These are phyloP conservation scores for Nevesoporus exiguus DNA, from an alignment of 768 basidiomycete genomes.

Conservation along the genomic window DNA sequence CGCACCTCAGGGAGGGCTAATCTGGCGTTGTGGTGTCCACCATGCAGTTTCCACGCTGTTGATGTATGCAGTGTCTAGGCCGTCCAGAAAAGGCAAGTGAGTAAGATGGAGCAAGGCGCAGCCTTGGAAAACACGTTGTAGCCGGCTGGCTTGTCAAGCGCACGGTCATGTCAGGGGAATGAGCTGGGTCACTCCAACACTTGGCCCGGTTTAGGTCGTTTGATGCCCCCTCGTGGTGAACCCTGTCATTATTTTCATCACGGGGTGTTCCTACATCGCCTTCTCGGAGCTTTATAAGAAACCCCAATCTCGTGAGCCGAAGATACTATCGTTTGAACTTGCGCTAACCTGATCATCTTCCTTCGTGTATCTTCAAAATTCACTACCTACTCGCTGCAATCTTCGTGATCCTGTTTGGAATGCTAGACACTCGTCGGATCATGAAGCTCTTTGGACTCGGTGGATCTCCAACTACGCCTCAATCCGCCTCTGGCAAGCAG, in stretches of 20 bases:
- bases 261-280: constrained; percentile 24
- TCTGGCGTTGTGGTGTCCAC: constrained; percentile 6
- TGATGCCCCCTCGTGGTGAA: constrained; percentile 20
- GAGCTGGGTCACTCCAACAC: constrained; percentile 8
- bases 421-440: constrained; percentile 33
- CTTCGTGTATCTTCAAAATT: constrained; percentile 24
- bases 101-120: constrained; percentile 21
- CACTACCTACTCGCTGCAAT: constrained; percentile 19
- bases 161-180: constrained; percentile 4
- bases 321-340: constrained; percentile 14
- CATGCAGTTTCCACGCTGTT: constrained; percentile 24
- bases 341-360: constrained; percentile 13
- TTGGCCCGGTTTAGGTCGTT: constrained; percentile 2
- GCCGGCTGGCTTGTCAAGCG: constrained; percentile 12
- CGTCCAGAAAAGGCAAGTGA: constrained; percentile 26
- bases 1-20: neutral
- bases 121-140: constrained; percentile 24
- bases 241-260: constrained; percentile 16
- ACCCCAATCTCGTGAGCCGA: constrained; percentile 11
- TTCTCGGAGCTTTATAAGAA: constrained; percentile 28
- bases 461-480: constrained; percentile 25
- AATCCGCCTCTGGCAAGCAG: constrained; percentile 17
- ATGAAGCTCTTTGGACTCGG: constrained; percentile 32
- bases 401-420: constrained; percentile 24
- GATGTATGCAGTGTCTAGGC: constrained; percentile 7